phyloP scores from a whole-genome alignment of 345 rosid species.

The Geranium brycei region DNA sequence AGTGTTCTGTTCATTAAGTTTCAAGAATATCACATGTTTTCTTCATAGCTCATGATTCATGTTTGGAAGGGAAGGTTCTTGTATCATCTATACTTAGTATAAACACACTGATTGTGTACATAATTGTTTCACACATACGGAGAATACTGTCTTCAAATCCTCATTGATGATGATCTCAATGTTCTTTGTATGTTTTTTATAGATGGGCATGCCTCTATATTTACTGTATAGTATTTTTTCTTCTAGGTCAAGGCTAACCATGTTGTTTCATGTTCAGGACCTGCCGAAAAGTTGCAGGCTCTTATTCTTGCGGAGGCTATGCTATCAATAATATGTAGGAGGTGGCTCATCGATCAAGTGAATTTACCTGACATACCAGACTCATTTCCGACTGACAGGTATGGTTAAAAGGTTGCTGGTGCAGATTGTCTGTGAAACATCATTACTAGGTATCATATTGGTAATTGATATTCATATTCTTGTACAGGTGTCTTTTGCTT shows the following conservation, averaged over 20 bases:
- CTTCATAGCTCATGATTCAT: not conserved
- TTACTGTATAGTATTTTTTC: no score
- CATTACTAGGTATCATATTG: not conserved
- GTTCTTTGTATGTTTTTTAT: no score
- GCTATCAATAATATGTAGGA: conserved; percentile 50
- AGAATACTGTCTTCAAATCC: no score
- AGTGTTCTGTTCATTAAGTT: not conserved
- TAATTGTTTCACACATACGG: no score
- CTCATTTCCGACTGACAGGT: conserved; percentile 56
- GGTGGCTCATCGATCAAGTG: conserved; percentile 53
- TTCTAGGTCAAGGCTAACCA: not conserved
- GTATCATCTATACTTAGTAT: not conserved
- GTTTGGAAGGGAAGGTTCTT: not conserved
- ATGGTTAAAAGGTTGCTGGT: conserved; percentile 6
- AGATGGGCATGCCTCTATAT: no score
- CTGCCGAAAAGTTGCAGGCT: conserved; percentile 68
- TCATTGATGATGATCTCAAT: no score
- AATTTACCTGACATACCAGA: conserved; percentile 40
- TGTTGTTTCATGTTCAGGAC: conserved; percentile 34
- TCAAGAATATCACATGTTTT: not conserved
- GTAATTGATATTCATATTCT: conserved; percentile 1
- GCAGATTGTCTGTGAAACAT: not conserved
- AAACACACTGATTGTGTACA: not conserved
- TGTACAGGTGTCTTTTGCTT: conserved; percentile 68
- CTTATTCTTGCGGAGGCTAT: conserved; percentile 69